Evolutionary conservation across 768 basidiomycete genomes (phyloP), one percentile per base, ranked within the genome.

Genomic region (Suillus subalutaceus): DNA sequence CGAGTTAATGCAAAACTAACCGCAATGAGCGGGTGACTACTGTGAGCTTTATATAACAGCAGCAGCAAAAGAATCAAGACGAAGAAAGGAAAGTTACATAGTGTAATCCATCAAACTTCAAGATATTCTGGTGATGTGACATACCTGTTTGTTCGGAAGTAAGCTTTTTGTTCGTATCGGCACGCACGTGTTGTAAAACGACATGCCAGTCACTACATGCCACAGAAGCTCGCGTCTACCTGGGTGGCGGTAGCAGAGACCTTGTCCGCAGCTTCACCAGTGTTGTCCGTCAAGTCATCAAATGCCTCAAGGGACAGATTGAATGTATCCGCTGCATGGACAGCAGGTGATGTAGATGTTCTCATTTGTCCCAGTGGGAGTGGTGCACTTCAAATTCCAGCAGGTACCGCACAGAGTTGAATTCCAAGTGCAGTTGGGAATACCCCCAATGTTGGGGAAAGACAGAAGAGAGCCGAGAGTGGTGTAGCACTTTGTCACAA

Each of bases 361-460:
- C 68, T 70, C 80, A 43, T 67, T 72, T 1, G 67, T 74, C 5
- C 78, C 78, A 26, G 69, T 67, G 7, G 68, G 66, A 50, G 77
- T 74, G 23, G 78, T 76, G 76, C 81, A 88, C n/a, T 83, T 80
- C 65, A 89, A 72, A 65, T 81, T 65, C 86, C 86, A 90, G 77
- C 87, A 90, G 43, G 84, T 80, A 26, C 87, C 87, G 68, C 88
- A 89, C n/a, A 77, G 73, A 2, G 79, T 59, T 6, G 86, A 87
- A 72, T 86, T 82, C 74, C 78, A 89, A 23, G 65, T 65, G 43
- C 69, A 53, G 35, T 61, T 69, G 16, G 67, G 66, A 30, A 67
- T 41, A 12, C 73, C 79, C 30, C 76, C 78, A 57, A 80, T 74
- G 63, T 69, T 65, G 18, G 78, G 76, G 75, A 75, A 79, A 40